phyloP scores from a whole-genome alignment of 305 asterid genomes.

The Lippia alba region DNA sequence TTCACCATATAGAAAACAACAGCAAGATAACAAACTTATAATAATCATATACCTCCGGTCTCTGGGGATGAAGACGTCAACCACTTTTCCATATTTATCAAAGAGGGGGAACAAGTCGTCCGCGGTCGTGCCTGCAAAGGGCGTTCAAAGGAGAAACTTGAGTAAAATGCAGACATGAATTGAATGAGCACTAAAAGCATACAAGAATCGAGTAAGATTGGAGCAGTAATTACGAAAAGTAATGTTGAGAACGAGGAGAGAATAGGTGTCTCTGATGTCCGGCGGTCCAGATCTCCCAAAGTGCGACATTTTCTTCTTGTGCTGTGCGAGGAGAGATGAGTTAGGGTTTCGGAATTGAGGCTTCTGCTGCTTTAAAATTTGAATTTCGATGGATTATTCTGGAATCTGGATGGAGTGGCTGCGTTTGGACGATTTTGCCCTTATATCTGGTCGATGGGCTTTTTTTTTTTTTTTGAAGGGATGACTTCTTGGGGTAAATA shows the following conservation, averaged over 20 bases:
- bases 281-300: conserved; percentile 99
- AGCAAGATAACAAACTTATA: not conserved
- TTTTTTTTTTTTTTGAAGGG: too few species aligned
- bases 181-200: not conserved
- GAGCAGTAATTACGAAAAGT: conserved; percentile 65
- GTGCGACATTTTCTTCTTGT: conserved; percentile 71
- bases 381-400: conserved; percentile 13
- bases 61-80: conserved; percentile 93
- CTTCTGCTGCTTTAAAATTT: not conserved
- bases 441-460: not conserved
- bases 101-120: conserved; percentile 95
- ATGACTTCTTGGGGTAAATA: too few species aligned
- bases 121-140: conserved; percentile 80
- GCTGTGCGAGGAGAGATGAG: conserved; percentile 8
- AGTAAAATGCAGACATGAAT: not conserved
- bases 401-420: not conserved
- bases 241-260: conserved; percentile 96
- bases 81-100: conserved; percentile 94
- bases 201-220: not conserved
- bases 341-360: conserved; percentile 31
- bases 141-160: not conserved
- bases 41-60: conserved; percentile 71
- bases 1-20: not conserved
- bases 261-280: conserved; percentile 91
- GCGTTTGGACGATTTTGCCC: conserved; percentile 32